Conservation (phyloP, 306 rosid species). For the Cicer yamashitae region DNA sequence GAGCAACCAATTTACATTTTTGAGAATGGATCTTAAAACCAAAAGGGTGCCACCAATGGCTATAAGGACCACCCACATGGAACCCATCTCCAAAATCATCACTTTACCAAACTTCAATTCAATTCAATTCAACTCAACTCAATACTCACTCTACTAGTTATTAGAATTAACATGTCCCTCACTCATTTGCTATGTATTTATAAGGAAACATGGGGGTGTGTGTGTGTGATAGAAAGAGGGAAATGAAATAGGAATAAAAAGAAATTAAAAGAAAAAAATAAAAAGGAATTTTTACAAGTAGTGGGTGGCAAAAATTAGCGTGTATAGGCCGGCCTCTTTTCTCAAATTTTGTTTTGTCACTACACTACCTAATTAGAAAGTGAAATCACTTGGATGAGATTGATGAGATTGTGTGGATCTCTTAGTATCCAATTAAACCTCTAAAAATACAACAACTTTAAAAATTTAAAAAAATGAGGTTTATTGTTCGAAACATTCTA, state of each 20-base stretch:
- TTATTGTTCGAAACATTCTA: too few species aligned
- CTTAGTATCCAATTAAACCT: neutral
- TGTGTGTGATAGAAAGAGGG: neutral
- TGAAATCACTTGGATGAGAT: neutral
- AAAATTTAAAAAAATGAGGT: too few species aligned
- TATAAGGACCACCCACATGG: slow-evolving; percentile 36
- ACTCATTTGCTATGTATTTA: slow-evolving; percentile 41
- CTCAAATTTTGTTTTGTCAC: slow-evolving; percentile 38
- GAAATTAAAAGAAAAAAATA: neutral
- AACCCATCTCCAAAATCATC: slow-evolving; percentile 40
- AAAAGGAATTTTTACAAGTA: slow-evolving; percentile 20
- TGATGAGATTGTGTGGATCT: neutral
- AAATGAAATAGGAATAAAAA: neutral
- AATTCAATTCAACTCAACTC: neutral
- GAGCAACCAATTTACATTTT: slow-evolving; percentile 66
- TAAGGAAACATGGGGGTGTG: slow-evolving; percentile 4
- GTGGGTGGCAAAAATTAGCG: slow-evolving; percentile 44
- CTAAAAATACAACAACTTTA: too few species aligned
- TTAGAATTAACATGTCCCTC: neutral
- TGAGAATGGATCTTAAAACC: slow-evolving; percentile 47
- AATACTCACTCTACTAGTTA: neutral
- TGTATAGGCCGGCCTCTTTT: slow-evolving; percentile 50
- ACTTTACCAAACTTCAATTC: neutral
- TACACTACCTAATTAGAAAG: slow-evolving; percentile 7
- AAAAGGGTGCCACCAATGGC: slow-evolving; percentile 36